Evolutionary conservation across 257 asterid genomes (phyloP).

Genomic region (Solanum microdontum): DNA sequence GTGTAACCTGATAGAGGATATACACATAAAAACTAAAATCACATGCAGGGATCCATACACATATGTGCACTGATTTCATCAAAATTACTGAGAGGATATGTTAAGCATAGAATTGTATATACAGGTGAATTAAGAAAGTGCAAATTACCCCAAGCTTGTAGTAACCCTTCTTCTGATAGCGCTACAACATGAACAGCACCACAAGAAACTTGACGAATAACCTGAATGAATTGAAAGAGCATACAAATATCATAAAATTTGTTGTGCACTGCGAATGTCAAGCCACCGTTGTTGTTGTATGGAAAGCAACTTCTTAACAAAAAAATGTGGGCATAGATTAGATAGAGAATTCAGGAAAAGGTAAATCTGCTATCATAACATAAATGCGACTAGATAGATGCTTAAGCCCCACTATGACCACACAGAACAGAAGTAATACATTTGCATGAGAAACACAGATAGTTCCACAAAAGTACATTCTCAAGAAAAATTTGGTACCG

Average conservation of each 20-base stretch:
- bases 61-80: neutral
- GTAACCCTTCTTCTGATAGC: conserved; percentile 81
- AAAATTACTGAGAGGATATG: neutral
- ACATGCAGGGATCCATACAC: neutral
- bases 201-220: conserved; percentile 82
- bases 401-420: neutral
- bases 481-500: conserved; percentile 29
- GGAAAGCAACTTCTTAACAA: neutral
- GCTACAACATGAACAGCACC: conserved; percentile 95
- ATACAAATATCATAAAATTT: neutral
- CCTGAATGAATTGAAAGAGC: conserved; percentile 32
- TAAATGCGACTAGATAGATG: neutral
- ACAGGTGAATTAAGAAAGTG: neutral
- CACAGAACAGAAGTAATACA: neutral
- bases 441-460: neutral
- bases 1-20: neutral
- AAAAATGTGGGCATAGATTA: neutral
- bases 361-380: neutral
- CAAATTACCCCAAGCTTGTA: conserved; percentile 87
- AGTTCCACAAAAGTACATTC: neutral
- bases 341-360: neutral
- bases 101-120: neutral
- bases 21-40: neutral
- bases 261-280: neutral
- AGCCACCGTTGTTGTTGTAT: neutral